A percentile compares a stretch with the other conserved stretches of the same genome.
Evolutionary conservation across 805 yeast genomes (phyloP).

Genomic region (Wickerhamomyces silvicola): DNA sequence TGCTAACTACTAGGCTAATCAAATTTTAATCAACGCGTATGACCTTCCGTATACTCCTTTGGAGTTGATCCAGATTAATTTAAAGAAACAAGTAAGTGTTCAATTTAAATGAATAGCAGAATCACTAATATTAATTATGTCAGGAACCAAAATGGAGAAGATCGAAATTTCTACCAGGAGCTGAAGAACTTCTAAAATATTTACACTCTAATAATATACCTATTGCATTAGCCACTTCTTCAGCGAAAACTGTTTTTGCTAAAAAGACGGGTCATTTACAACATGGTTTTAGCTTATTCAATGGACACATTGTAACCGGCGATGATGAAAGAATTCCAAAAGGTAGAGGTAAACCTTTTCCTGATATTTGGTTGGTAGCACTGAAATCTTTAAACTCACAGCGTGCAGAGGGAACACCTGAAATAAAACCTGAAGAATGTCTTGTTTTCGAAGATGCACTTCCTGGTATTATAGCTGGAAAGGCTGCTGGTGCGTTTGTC

Average conservation of each 20-base stretch:
- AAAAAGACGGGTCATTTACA: constrained; percentile 67
- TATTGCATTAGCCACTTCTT: constrained; percentile 87
- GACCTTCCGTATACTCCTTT: constrained; percentile 62
- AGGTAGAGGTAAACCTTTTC: constrained; percentile 90
- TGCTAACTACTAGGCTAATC: too few species aligned
- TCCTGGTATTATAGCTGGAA: constrained; percentile 85
- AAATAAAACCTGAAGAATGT: constrained; percentile 69
- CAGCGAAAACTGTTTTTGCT: constrained; percentile 52
- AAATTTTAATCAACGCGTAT: constrained; percentile 59
- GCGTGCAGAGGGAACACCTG: constrained; percentile 26
- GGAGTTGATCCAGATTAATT: constrained; percentile 48
- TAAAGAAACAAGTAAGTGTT: constrained; percentile 39
- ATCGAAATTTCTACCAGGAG: constrained; percentile 77
- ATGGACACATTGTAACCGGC: constrained; percentile 70
- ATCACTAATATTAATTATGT: background rate
- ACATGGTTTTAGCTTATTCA: constrained; percentile 59
- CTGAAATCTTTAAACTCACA: constrained; percentile 63
- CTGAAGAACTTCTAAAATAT: constrained; percentile 54
- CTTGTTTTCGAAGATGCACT: constrained; percentile 92
- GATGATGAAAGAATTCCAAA: constrained; percentile 78
- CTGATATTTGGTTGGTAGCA: constrained; percentile 88
- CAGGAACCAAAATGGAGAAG: constrained; percentile 48
- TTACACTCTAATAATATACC: constrained; percentile 55
- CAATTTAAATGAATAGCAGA: background rate
- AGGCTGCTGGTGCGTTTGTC: constrained; percentile 77